Conservation (phyloP, 495 filamentous ascomycete genomes). For the Achaetomiella virescens region DNA sequence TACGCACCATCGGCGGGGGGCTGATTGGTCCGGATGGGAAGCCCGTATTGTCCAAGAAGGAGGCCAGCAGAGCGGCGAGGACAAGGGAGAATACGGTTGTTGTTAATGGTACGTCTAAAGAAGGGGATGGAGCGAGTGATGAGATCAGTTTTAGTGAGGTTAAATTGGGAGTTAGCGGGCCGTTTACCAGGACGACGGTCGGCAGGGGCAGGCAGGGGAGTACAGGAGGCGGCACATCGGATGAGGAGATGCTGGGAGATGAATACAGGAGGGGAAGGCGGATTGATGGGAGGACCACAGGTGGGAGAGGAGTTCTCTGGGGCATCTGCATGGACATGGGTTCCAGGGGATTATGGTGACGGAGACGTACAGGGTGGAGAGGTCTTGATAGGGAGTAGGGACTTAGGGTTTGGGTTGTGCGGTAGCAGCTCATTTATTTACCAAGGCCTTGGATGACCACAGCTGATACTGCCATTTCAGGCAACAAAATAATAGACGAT, state of each 20-base stretch:
- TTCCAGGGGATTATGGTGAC: conserved; percentile 11
- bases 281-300: background rate
- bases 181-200: conserved; percentile 9
- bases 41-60: conserved; percentile 2
- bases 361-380: conserved; percentile 6
- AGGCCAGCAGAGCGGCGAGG: background rate
- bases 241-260: conserved; percentile 8
- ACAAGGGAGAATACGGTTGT: background rate
- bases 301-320: background rate
- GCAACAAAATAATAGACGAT: too few relatives aligned
- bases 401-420: too few relatives aligned
- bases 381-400: background rate
- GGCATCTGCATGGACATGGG: background rate
- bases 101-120: background rate
- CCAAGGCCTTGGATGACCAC: too few relatives aligned
- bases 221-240: background rate
- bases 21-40: conserved; percentile 5
- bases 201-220: background rate
- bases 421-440: too few relatives aligned
- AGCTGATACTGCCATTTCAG: too few relatives aligned
- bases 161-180: conserved; percentile 8
- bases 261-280: background rate
- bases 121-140: background rate
- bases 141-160: conserved; percentile 8
- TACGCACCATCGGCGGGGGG: conserved; percentile 12